These are phyloP conservation scores for Russula brevipes DNA, from an alignment of 768 basidiomycete species.

Conservation along the genomic window DNA sequence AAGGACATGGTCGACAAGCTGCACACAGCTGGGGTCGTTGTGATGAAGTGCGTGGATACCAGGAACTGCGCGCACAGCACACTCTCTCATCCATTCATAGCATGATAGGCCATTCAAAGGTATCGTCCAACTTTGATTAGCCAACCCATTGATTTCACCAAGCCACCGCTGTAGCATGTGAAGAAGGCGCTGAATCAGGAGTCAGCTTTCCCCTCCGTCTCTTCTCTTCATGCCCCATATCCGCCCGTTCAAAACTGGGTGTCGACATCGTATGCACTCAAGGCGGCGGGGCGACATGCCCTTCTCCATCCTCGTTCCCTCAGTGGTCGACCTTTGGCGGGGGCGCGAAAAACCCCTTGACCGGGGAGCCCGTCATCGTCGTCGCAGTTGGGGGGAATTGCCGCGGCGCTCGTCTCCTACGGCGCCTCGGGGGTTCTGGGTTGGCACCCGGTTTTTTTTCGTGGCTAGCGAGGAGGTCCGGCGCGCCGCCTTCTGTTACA, in stretches of 20 bases:
- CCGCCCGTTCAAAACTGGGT: constrained; percentile 36
- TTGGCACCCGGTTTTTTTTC: constrained; percentile 65
- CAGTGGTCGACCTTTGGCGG: constrained; percentile 74
- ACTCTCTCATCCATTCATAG: constrained; percentile 33
- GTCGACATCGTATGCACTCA: constrained; percentile 89
- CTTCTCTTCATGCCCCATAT: too few species aligned
- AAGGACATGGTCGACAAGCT: constrained; percentile 77
- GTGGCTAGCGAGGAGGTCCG: constrained; percentile 75
- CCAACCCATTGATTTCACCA: constrained; percentile 5
- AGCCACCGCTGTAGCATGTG: constrained; percentile 48
- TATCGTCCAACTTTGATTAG: constrained; percentile 27
- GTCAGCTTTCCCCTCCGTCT: constrained; percentile 29
- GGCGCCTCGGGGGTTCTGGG: constrained; percentile 84
- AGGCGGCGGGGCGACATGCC: constrained; percentile 81
- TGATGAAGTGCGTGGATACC: constrained; percentile 68
- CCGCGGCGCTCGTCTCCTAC: constrained; percentile 59
- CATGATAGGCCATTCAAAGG: constrained; percentile 85
- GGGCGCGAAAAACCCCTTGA: constrained; percentile 63
- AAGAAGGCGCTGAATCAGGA: constrained; percentile 66
- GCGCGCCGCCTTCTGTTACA: constrained; percentile 51
- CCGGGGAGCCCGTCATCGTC: constrained; percentile 68
- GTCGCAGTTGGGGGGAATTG: constrained; percentile 86
- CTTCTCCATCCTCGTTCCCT: constrained; percentile 77
- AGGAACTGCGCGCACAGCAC: neutral
- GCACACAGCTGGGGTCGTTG: constrained; percentile 69